Evolutionary conservation across 345 rosid species (phyloP), one percentile per base, ranked within the genome.

Genomic region (Erysimum cheiranthoides): DNA sequence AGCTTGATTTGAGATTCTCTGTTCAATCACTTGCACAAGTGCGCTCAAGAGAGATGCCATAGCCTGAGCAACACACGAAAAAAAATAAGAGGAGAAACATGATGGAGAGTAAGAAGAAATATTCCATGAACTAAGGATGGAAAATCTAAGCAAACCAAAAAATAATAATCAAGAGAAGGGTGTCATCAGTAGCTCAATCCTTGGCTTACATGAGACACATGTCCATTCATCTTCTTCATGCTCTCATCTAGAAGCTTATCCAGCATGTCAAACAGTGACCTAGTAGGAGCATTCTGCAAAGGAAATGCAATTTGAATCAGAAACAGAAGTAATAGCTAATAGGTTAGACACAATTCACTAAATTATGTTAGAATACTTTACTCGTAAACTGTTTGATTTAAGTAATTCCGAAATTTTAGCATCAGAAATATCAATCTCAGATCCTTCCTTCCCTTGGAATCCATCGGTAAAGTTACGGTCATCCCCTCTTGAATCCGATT

Each of bases 231-330:
- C 73, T 84, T 89, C 80, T 85, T 89, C 50, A 83, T 64, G 74
- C 84, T 84, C 73, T 86, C 99, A 71, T 88, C 94, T 78, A 95
- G 79, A 78, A 92, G 84, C 79, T 68, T 79, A 60, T 83, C 86
- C 76, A 86, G 82, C 45, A 84, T 77, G 74, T 79, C 82, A 80
- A 90, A 93, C 66, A 95, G 87, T 59, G 85, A 80, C 76, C 80
- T 86, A 65, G 90, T 90, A 18, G 99, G 81, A 60, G 87, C 86
- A 76, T 82, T 87, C 98, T 92, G 91, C 69, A 43, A 74, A 54
- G 51, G 31, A 60, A 72, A 79, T 78, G 51, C 47, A 46, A 71
- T 60, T 31, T 50, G 54, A 49, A 60, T 80, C 78, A 42, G 53
- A 61, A 45, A 27, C 70, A 70, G 47, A 62, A 68, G 58, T 60